Conservation (phyloP, 139 green algal genomes). For the Eudorina sp. region DNA sequence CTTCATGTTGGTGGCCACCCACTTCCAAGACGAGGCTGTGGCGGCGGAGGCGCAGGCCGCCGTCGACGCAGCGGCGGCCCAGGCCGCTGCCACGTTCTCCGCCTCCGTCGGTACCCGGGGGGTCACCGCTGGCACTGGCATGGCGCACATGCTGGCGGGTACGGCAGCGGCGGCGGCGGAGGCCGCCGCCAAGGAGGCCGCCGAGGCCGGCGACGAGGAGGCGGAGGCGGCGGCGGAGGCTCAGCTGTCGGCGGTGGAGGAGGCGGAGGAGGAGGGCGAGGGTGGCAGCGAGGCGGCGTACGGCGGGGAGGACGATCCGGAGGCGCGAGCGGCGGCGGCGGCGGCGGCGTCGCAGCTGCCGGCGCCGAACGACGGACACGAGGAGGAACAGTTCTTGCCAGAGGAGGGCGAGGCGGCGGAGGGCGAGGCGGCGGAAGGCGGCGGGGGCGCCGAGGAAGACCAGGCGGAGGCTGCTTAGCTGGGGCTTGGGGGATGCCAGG, state of each 20-base stretch:
- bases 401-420: slow-evolving; percentile 15
- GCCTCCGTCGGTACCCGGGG: slow-evolving; percentile 17
- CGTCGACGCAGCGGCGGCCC: slow-evolving; percentile 28
- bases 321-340: neutral
- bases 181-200: neutral
- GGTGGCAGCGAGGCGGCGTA: neutral
- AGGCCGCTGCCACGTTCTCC: slow-evolving; percentile 36
- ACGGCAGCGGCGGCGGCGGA: slow-evolving; percentile 23
- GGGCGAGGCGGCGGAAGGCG: neutral
- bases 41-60: slow-evolving; percentile 22
- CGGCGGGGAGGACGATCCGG: neutral
- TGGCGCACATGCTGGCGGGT: slow-evolving; percentile 37
- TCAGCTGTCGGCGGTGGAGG: neutral
- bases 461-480: neutral
- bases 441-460: neutral
- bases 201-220: neutral
- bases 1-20: slow-evolving; percentile 62
- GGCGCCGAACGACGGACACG: neutral
- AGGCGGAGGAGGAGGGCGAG: neutral
- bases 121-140: slow-evolving; percentile 1
- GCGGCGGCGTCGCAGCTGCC: slow-evolving; percentile 4
- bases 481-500: too few relatives aligned
- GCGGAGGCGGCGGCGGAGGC: neutral
- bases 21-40: slow-evolving; percentile 54
- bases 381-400: slow-evolving; percentile 2